phyloP scores from a whole-genome alignment of 441 rosid species.

The Adansonia rubrostipa region DNA sequence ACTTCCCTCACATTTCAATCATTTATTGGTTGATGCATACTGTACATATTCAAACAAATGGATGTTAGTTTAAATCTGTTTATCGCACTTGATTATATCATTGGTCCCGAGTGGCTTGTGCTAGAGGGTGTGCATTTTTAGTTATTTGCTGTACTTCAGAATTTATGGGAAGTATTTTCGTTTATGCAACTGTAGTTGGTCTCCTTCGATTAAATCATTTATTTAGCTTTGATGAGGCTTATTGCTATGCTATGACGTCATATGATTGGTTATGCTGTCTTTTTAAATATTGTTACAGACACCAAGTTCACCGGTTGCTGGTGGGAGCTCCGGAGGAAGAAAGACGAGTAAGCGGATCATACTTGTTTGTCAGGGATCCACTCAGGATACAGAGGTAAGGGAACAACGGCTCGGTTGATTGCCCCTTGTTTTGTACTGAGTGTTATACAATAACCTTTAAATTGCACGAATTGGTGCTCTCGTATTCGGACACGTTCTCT shows the following conservation, averaged over 20 bases:
- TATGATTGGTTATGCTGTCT: neutral
- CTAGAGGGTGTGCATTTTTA: neutral
- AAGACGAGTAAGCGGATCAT: conserved; percentile 70
- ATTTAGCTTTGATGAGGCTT: conserved; percentile 3
- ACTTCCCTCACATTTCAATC: neutral
- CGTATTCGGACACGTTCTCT: neutral
- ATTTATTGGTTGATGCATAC: neutral
- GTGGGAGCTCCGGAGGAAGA: conserved; percentile 72
- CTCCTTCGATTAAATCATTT: neutral
- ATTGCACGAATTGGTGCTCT: neutral
- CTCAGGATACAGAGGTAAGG: conserved; percentile 58
- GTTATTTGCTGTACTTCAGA: neutral
- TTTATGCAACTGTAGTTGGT: neutral
- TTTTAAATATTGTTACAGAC: conserved; percentile 61
- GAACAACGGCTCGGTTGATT: conserved; percentile 7
- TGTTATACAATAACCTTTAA: neutral
- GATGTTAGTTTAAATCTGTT: neutral
- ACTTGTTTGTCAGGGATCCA: conserved; percentile 77
- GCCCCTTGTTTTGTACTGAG: neutral
- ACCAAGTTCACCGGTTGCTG: conserved; percentile 76
- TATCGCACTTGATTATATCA: neutral
- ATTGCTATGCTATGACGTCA: neutral
- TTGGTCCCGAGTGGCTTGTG: neutral
- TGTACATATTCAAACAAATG: neutral
- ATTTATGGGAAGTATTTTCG: neutral